Conservation (phyloP, 495 filamentous ascomycete genomes). For the Rhizodiscina lignyota region DNA sequence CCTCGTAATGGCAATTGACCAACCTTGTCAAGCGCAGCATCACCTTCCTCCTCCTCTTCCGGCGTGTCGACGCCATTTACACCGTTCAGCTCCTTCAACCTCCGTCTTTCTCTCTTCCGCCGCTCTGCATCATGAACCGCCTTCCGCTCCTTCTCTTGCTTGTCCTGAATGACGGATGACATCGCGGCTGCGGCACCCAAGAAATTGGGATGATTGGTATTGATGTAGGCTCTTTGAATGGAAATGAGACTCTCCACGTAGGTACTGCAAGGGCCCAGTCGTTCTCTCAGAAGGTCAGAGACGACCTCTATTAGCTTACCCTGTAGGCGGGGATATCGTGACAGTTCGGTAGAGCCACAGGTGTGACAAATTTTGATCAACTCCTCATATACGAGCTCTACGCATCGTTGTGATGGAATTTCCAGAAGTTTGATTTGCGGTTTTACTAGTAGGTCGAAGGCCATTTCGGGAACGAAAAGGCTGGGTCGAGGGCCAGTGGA, state of each 20-base stretch:
- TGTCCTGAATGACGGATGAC: slow-evolving; percentile 84
- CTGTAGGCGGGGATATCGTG: slow-evolving; percentile 83
- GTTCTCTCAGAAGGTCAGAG: slow-evolving; percentile 85
- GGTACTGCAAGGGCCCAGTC: slow-evolving; percentile 66
- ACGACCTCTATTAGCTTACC: slow-evolving; percentile 97
- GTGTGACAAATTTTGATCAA: slow-evolving; percentile 99
- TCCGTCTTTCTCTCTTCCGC: slow-evolving; percentile 63
- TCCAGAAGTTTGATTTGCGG: slow-evolving; percentile 96
- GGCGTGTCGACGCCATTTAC: slow-evolving; percentile 53
- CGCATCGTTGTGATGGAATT: slow-evolving; percentile 87
- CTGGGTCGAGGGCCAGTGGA: slow-evolving; percentile 92
- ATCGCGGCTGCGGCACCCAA: slow-evolving; percentile 95
- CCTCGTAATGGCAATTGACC: slow-evolving; percentile 39
- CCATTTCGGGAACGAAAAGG: slow-evolving; percentile 91
- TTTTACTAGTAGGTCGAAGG: slow-evolving; percentile 94
- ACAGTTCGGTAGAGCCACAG: slow-evolving; percentile 85
- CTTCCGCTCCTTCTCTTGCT: slow-evolving; percentile 84
- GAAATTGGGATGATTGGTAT: slow-evolving; percentile 99
- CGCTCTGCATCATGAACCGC: slow-evolving; percentile 63
- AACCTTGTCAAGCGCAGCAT: slow-evolving; percentile 21
- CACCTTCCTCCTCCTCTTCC: slow-evolving; percentile 55
- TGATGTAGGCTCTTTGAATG: slow-evolving; percentile 96
- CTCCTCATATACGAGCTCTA: slow-evolving; percentile 96
- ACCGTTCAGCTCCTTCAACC: slow-evolving; percentile 59
- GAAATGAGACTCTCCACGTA: slow-evolving; percentile 96